phyloP scores from a whole-genome alignment of 2,329 filamentous ascomycete genomes.

The Apiospora sp. region DNA sequence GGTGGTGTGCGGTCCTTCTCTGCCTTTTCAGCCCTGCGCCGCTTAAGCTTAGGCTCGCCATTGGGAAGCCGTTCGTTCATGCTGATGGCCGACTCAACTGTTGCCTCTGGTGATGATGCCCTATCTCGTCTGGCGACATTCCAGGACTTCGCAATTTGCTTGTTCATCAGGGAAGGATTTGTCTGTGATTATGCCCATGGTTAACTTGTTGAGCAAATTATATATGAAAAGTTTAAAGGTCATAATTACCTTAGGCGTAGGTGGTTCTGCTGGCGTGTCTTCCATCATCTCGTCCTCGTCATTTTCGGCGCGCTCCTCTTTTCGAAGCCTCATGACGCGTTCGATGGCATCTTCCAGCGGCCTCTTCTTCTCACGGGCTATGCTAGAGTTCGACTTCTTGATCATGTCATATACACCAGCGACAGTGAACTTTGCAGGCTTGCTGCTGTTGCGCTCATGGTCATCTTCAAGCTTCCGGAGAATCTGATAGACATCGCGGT shows the following conservation, averaged over 20 bases:
- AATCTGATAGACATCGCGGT: conserved; percentile 80
- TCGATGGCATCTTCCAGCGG: conserved; percentile 87
- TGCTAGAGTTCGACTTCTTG: conserved; percentile 83
- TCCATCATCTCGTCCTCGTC: conserved; percentile 42
- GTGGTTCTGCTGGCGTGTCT: conserved; percentile 36
- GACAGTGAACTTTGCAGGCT: conserved; percentile 61
- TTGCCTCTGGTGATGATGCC: conserved; percentile 31
- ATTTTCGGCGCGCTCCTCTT: conserved; percentile 62
- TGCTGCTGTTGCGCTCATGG: conserved; percentile 45
- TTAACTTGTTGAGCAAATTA: neutral
- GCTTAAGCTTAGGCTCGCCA: conserved; percentile 72
- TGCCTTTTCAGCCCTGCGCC: conserved; percentile 62
- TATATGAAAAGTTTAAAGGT: conserved; percentile 28
- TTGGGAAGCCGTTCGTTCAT: conserved; percentile 63
- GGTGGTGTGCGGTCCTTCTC: conserved; percentile 70
- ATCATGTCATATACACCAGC: conserved; percentile 78
- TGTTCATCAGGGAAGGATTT: conserved; percentile 48
- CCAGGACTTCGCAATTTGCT: conserved; percentile 52
- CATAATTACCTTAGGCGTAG: conserved; percentile 36
- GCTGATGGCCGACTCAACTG: conserved; percentile 37
- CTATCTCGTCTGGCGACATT: conserved; percentile 39
- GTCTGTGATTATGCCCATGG: neutral
- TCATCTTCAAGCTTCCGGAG: conserved; percentile 79
- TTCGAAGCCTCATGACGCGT: conserved; percentile 77
- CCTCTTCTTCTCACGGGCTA: conserved; percentile 83